A percentile compares a stretch with the other conserved stretches of the same genome.
Evolutionary conservation across 345 rosid genomes (phyloP).

Genomic region (Limnanthes douglasii): DNA sequence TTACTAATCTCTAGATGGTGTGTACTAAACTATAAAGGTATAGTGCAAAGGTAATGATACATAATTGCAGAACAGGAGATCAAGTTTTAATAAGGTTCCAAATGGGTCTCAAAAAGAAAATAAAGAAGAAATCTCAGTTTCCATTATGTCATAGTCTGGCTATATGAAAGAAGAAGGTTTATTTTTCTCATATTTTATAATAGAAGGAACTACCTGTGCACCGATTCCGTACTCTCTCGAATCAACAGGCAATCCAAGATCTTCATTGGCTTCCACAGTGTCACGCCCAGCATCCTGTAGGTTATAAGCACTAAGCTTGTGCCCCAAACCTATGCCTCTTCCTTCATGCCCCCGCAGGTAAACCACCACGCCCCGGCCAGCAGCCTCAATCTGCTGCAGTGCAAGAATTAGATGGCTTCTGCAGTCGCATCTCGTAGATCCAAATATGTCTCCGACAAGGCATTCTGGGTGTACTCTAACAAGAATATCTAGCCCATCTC

Average conservation of each 20-base stretch:
- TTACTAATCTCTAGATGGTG: too few species aligned
- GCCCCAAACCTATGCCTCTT: conserved; percentile 85
- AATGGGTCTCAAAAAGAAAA: too few species aligned
- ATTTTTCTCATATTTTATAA: too few species aligned
- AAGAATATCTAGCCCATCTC: conserved; percentile 67
- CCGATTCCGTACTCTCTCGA: conserved; percentile 95
- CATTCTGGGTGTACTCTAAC: conserved; percentile 78
- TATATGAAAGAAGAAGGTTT: neutral
- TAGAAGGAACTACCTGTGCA: conserved; percentile 59
- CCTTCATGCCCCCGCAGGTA: conserved; percentile 90
- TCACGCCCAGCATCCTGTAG: conserved; percentile 79
- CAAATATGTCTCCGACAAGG: conserved; percentile 72
- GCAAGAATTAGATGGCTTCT: conserved; percentile 66
- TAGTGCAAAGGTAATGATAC: too few species aligned
- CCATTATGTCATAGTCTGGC: too few species aligned
- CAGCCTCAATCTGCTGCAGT: conserved; percentile 70
- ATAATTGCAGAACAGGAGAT: too few species aligned
- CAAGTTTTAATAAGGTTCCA: too few species aligned
- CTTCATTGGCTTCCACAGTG: conserved; percentile 86
- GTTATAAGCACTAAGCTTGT: conserved; percentile 82
- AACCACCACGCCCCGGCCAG: conserved; percentile 59
- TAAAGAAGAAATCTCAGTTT: too few species aligned
- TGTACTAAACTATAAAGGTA: too few species aligned
- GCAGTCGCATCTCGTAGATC: conserved; percentile 70
- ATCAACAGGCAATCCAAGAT: conserved; percentile 82